phyloP scores from a whole-genome alignment of 306 rosid genomes.

The Trifolium repens region DNA sequence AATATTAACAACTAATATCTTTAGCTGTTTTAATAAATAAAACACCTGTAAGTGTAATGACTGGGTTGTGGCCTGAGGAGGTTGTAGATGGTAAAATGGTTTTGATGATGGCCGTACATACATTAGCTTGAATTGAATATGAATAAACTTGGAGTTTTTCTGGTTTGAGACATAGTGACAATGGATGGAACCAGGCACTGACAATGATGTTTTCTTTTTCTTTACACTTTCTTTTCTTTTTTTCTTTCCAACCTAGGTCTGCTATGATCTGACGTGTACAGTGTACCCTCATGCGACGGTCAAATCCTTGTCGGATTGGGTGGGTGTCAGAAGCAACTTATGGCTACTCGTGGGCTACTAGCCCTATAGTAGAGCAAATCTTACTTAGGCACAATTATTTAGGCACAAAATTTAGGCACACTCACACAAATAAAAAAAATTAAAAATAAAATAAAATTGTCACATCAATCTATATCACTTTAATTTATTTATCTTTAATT shows the following conservation, averaged over 20 bases:
- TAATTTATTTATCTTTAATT: too few species aligned
- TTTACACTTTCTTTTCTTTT: conserved; percentile 21
- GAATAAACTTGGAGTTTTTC: conserved; percentile 43
- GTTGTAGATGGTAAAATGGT: background rate
- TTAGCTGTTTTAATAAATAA: too few species aligned
- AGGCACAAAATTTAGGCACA: too few species aligned
- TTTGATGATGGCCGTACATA: conserved; percentile 39
- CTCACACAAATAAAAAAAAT: too few species aligned
- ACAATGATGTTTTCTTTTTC: conserved; percentile 38
- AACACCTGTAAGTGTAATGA: too few species aligned
- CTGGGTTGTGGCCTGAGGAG: too few species aligned
- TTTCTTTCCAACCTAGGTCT: conserved; percentile 47
- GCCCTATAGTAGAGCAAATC: background rate
- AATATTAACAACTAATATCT: too few species aligned
- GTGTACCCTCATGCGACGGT: conserved; percentile 55
- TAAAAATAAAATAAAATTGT: too few species aligned
- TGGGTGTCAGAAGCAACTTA: conserved; percentile 45
- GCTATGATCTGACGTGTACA: conserved; percentile 47
- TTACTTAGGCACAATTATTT: too few species aligned
- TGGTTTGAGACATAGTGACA: conserved; percentile 50
- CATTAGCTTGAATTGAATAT: conserved; percentile 39
- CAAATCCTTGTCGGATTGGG: conserved; percentile 59
- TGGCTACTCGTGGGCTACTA: conserved; percentile 44
- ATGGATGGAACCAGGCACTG: conserved; percentile 73
- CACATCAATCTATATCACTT: too few species aligned